Evolutionary conservation across 306 rosid species (phyloP).

Genomic region (Prunus mira): DNA sequence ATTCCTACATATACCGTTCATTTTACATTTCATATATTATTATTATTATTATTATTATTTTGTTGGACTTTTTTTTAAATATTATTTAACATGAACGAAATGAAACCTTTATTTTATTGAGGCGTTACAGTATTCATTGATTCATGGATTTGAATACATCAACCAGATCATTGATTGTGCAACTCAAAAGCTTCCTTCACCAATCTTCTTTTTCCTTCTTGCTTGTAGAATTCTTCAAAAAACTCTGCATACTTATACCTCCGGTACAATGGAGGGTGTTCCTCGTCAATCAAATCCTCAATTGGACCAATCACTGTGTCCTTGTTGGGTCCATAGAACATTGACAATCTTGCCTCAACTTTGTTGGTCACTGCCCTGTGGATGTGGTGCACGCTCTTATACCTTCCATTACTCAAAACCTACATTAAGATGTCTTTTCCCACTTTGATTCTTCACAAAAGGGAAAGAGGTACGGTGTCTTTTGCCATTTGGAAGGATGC

Average conservation of each 20-base stretch:
- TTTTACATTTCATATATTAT: too few species aligned
- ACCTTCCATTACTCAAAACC: constrained; percentile 56
- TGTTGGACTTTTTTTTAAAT: too few species aligned
- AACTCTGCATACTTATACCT: constrained; percentile 34
- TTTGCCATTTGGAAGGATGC: constrained; percentile 20
- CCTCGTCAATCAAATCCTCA: constrained; percentile 38
- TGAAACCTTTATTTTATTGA: too few species aligned
- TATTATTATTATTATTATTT: too few species aligned
- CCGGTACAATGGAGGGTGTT: constrained; percentile 29
- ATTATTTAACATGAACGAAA: too few species aligned
- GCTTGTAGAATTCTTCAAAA: constrained; percentile 27
- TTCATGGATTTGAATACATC: too few species aligned
- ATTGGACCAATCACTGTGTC: constrained; percentile 34
- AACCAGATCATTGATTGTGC: background rate
- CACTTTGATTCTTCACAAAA: background rate
- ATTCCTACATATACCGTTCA: too few species aligned
- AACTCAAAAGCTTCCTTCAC: constrained; percentile 46
- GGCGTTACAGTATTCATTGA: too few species aligned
- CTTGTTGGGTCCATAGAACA: constrained; percentile 47
- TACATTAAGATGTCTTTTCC: background rate
- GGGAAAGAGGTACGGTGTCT: constrained; percentile 23
- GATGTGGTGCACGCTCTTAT: constrained; percentile 36
- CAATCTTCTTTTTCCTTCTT: constrained; percentile 41
- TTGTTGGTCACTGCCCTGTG: constrained; percentile 55
- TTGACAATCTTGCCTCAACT: constrained; percentile 24